phyloP scores from a whole-genome alignment of 257 asterid species.

The Lantana camara region DNA sequence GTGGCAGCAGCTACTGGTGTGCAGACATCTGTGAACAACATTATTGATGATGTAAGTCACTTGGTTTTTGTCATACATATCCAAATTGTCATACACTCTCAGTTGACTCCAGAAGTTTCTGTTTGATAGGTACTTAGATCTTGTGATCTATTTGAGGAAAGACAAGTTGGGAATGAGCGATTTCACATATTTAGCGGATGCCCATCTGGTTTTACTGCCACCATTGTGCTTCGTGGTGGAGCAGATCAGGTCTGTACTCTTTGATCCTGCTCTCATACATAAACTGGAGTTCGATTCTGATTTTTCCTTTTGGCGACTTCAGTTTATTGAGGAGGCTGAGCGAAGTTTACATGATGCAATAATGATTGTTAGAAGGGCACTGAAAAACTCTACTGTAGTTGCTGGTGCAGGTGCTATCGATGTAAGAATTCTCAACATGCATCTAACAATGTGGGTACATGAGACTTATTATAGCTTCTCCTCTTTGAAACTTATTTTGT shows the following conservation, averaged over 20 bases:
- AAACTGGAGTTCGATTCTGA: conserved; percentile 24
- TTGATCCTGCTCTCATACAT: not conserved
- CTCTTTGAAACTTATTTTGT: conserved; percentile 10
- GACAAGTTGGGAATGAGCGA: conserved; percentile 93
- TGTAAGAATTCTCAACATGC: conserved; percentile 47
- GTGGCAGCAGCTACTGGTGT: conserved; percentile 96
- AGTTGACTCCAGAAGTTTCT: conserved; percentile 9
- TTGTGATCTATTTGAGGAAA: conserved; percentile 89
- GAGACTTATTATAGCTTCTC: conserved; percentile 1
- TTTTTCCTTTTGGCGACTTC: conserved; percentile 25
- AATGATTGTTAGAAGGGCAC: conserved; percentile 83
- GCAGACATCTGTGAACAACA: conserved; percentile 90
- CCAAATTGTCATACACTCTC: not conserved
- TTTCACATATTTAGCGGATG: conserved; percentile 92
- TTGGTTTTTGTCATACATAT: conserved; percentile 8
- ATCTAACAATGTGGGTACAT: not conserved
- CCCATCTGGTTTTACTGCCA: conserved; percentile 82
- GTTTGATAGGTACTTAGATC: conserved; percentile 76
- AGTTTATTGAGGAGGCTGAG: conserved; percentile 77
- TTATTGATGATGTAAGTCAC: conserved; percentile 78
- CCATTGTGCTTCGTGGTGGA: conserved; percentile 96
- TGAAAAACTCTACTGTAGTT: conserved; percentile 85
- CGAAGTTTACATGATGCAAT: conserved; percentile 77
- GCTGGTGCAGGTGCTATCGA: conserved; percentile 97
- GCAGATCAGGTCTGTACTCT: conserved; percentile 80